Evolutionary conservation across 306 rosid genomes (phyloP).

Genomic region (Rosa lucieae): DNA sequence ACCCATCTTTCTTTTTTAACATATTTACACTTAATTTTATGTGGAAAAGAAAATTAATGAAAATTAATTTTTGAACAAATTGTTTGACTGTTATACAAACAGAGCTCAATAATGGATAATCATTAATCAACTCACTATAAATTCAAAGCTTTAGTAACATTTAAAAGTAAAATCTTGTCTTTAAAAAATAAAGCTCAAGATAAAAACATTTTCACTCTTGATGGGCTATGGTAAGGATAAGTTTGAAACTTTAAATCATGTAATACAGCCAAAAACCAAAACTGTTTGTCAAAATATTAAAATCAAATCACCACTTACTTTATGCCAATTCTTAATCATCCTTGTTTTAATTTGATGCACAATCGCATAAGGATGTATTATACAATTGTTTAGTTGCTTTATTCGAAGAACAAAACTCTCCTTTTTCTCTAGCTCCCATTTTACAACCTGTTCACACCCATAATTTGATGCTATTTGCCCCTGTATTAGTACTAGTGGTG

Average conservation of each 20-base stretch:
- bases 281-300: neutral
- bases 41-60: no score
- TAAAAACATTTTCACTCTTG: no score
- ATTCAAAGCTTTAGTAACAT: no score
- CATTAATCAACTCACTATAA: no score
- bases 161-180: no score
- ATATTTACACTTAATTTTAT: no score
- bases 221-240: no score
- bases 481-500: neutral
- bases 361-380: neutral
- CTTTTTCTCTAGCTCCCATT: neutral
- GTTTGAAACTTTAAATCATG: neutral
- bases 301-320: neutral
- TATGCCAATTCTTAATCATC: neutral
- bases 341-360: neutral
- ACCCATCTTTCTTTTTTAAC: no score
- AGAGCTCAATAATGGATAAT: no score
- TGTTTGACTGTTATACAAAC: no score
- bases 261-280: neutral
- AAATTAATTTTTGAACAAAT: no score
- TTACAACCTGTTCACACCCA: neutral
- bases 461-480: neutral
- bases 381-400: neutral
- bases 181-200: no score
- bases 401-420: conserved; percentile 9